Conservation (phyloP, 2,329 filamentous ascomycete species). For the Exophiala oligosperma region DNA sequence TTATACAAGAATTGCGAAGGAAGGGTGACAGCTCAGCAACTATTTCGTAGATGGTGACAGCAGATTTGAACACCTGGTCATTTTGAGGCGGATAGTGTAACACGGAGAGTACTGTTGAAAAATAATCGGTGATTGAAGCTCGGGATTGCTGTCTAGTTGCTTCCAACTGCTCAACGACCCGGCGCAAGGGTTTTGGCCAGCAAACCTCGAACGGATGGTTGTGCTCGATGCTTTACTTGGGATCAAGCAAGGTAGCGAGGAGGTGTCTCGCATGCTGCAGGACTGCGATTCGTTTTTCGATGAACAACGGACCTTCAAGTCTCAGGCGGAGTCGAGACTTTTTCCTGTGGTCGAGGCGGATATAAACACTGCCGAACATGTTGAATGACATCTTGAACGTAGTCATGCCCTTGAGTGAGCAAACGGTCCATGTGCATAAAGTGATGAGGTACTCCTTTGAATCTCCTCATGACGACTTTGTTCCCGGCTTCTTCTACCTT, state of each 20-base stretch:
- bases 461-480: constrained; percentile 23
- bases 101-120: too few relatives aligned
- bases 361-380: constrained; percentile 25
- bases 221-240: neutral
- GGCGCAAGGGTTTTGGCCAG: too few relatives aligned
- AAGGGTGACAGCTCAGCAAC: too few relatives aligned
- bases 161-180: too few relatives aligned
- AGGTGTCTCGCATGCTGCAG: neutral
- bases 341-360: constrained; percentile 8
- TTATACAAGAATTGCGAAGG: too few relatives aligned
- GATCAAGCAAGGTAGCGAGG: neutral
- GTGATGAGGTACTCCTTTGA: constrained; percentile 28
- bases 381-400: constrained; percentile 29
- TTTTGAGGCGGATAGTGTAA: too few relatives aligned
- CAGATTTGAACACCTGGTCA: too few relatives aligned
- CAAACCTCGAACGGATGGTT: too few relatives aligned
- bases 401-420: constrained; percentile 27
- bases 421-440: constrained; percentile 30
- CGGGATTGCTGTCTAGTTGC: too few relatives aligned
- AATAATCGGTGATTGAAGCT: too few relatives aligned
- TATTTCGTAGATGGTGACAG: too few relatives aligned
- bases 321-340: constrained; percentile 11
- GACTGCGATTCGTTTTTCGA: neutral
- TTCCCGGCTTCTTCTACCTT: constrained; percentile 27
- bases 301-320: constrained; percentile 1